Base-by-base conservation (phyloP, 2,329 filamentous ascomycete species). In the Podosphaera leucotricha region DNA sequence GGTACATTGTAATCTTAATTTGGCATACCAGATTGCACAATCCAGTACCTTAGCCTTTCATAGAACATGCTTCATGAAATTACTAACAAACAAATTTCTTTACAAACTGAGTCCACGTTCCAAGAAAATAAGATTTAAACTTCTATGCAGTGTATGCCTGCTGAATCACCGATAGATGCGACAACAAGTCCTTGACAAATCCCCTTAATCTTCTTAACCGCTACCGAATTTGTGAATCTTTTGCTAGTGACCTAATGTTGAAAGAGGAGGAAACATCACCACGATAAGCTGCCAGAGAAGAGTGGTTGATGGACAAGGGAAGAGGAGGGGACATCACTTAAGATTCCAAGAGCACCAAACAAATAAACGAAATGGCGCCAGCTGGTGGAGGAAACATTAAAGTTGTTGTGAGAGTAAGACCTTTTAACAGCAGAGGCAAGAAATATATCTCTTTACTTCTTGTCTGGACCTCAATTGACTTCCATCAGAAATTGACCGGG, bases 341-440 rank as follows among this genome's bases (percentile, higher is more conserved):
- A 45, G 39, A 33, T 41, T 38, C 46, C 39, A 47, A 40, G 41
- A 44, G 35, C 46, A 48, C 48, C 49, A 47, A 44, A 47, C 44
- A 48, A 21, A 49, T 33, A 47, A 46, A 48, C 52, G 55, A 50
- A 35, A 59, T 59, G 57, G 47, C 57, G 41, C 53, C 56, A 15
- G 55, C 50, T 45, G 55, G 82, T 58, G 85, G 81, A 65, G 86
- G 90, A 60, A 98, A 98, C 60, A 98, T 98, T 63, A 98, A 98
- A 77, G 90, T 98, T 66, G 90, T 98, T 69, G 90, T 98, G 68
- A 77, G 90, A 66, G 78, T 81, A 55, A 76, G 90, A 60, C 90
- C 90, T 43, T 98, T 98, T 66, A 98, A 98, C 63, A 77, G 75
- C 58, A 77, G 86, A 87, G 84, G 85, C 87, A 68, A 47, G 67